Percentiles rank a stretch among this genome's conserved stretches.
phyloP scores from a whole-genome alignment of 169 alveolate species.

The Plasmodium relictum region DNA sequence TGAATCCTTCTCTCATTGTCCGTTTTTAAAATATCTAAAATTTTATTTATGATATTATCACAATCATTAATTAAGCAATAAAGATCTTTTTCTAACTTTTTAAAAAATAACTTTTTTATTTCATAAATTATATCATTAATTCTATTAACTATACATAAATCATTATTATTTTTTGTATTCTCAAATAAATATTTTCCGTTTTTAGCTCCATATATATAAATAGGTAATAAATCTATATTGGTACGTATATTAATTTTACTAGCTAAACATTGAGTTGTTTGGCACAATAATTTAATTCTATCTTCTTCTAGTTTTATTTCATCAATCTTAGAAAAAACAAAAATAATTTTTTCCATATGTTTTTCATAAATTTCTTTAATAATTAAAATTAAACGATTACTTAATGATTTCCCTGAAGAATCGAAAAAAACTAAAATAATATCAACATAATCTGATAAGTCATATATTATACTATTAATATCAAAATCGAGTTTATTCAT shows the following conservation, averaged over 20 bases:
- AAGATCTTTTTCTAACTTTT: slow-evolving; percentile 53
- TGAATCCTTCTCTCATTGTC: slow-evolving; percentile 46
- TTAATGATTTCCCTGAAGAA: slow-evolving; percentile 85
- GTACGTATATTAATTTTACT: slow-evolving; percentile 71
- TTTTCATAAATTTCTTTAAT: slow-evolving; percentile 78
- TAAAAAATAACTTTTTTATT: slow-evolving; percentile 52
- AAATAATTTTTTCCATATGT: slow-evolving; percentile 76
- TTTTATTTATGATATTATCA: slow-evolving; percentile 42
- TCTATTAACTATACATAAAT: slow-evolving; percentile 51
- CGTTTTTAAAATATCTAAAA: slow-evolving; percentile 48
- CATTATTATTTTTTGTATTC: slow-evolving; percentile 14
- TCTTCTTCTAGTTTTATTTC: slow-evolving; percentile 82
- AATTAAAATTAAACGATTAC: slow-evolving; percentile 81
- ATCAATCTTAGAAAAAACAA: slow-evolving; percentile 82
- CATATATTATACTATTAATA: slow-evolving; percentile 80
- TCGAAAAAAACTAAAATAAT: slow-evolving; percentile 85
- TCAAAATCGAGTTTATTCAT: slow-evolving; percentile 83
- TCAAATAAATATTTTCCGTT: slow-evolving; percentile 75
- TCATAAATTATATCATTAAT: slow-evolving; percentile 61
- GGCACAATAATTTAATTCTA: slow-evolving; percentile 78
- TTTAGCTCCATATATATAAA: slow-evolving; percentile 78
- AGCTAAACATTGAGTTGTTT: slow-evolving; percentile 80
- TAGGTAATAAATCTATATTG: slow-evolving; percentile 79
- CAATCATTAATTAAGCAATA: slow-evolving; percentile 49
- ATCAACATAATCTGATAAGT: slow-evolving; percentile 82